Evolutionary conservation across 345 rosid species (phyloP).

Genomic region (Corymbia maculata): DNA sequence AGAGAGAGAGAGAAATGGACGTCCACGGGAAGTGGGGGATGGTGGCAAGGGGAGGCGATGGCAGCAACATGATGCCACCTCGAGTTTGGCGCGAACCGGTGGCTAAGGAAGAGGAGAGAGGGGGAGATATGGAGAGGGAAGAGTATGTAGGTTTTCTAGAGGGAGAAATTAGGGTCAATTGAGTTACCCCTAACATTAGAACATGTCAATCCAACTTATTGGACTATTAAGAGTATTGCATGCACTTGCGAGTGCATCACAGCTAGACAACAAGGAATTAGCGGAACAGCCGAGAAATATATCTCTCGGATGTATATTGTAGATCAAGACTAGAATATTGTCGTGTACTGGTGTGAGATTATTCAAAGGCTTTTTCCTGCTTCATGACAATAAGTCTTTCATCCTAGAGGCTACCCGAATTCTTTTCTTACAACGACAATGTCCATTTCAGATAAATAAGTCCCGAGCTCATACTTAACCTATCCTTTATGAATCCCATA

Average conservation of each 20-base stretch:
- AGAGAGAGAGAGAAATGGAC: neutral
- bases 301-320: neutral
- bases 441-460: neutral
- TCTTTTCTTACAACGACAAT: neutral
- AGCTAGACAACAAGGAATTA: neutral
- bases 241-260: neutral
- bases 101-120: neutral
- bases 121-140: neutral
- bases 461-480: neutral
- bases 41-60: neutral
- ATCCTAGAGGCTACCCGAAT: neutral
- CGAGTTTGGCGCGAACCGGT: neutral
- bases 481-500: neutral
- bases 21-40: neutral
- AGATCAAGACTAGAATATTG: neutral
- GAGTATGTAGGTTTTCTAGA: neutral
- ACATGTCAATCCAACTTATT: neutral
- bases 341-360: neutral
- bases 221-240: neutral
- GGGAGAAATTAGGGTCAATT: neutral
- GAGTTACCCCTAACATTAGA: neutral
- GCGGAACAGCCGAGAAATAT: neutral
- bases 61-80: neutral
- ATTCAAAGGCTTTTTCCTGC: neutral
- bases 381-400: neutral